Conservation (phyloP, 106 monocot species). For the Acanthochlamys bracteata region DNA sequence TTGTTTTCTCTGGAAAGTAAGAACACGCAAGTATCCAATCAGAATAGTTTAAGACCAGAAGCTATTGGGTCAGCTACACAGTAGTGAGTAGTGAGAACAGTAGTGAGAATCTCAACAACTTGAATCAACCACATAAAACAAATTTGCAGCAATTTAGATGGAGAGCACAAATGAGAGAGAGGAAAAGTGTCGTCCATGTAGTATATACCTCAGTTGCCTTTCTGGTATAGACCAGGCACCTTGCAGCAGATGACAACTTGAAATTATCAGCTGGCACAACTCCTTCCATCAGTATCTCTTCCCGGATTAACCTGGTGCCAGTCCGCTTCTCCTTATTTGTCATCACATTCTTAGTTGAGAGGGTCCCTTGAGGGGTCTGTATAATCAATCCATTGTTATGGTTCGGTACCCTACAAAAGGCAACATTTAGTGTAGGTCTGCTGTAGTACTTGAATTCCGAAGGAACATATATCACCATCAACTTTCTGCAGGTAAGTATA, state of each 20-base stretch:
- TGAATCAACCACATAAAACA: too few relatives aligned
- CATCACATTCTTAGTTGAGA: conserved; percentile 59
- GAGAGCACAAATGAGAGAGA: too few relatives aligned
- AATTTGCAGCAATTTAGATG: too few relatives aligned
- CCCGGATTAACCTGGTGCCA: conserved; percentile 49
- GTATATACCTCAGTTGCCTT: conserved; percentile 34
- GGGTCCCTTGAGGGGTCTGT: conserved; percentile 50
- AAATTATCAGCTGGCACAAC: conserved; percentile 8
- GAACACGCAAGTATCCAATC: neutral
- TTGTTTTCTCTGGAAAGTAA: conserved; percentile 31
- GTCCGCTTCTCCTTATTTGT: conserved; percentile 43
- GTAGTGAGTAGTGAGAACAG: too few relatives aligned
- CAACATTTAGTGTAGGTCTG: neutral
- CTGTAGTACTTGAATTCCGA: too few relatives aligned
- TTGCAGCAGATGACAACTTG: conserved; percentile 44
- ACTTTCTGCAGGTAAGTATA: too few relatives aligned
- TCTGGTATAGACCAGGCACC: conserved; percentile 44
- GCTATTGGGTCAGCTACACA: too few relatives aligned
- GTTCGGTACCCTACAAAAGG: conserved; percentile 51
- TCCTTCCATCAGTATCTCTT: conserved; percentile 20
- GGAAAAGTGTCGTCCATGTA: neutral
- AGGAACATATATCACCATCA: too few relatives aligned
- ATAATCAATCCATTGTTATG: conserved; percentile 76
- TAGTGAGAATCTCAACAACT: too few relatives aligned
- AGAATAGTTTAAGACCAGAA: too few relatives aligned